Evolutionary conservation across 441 rosid species (phyloP).

Genomic region (Pelargonium exstipulatum): DNA sequence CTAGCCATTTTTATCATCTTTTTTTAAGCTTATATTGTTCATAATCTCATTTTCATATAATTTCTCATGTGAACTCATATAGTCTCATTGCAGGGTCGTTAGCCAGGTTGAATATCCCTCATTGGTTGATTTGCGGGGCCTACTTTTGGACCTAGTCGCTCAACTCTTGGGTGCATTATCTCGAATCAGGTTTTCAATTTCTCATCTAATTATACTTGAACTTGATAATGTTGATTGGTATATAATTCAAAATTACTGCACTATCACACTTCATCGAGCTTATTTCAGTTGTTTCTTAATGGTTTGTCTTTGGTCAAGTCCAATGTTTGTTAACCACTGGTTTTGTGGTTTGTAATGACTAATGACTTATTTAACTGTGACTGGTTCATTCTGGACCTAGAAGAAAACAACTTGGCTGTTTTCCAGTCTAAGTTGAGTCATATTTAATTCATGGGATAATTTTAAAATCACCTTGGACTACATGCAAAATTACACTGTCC

Average conservation of each 20-base stretch:
- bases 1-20: slow-evolving; percentile 1
- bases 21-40: background rate
- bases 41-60: too few relatives aligned
- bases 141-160: slow-evolving; percentile 92
- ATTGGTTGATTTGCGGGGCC: slow-evolving; percentile 94
- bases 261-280: background rate
- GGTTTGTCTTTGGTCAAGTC: slow-evolving; percentile 6
- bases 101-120: slow-evolving; percentile 99
- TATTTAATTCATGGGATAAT: too few relatives aligned
- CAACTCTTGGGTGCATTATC: slow-evolving; percentile 98
- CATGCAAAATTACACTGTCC: too few relatives aligned
- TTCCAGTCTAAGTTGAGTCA: too few relatives aligned
- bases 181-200: slow-evolving; percentile 67
- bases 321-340: background rate
- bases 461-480: too few relatives aligned
- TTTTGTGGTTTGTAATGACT: background rate
- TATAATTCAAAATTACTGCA: background rate
- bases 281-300: background rate
- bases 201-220: slow-evolving; percentile 19
- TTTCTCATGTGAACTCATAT: background rate
- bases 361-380: background rate
- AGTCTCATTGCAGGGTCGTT: slow-evolving; percentile 62
- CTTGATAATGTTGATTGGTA: slow-evolving; percentile 3
- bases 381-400: background rate
- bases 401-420: too few relatives aligned